Evolutionary conservation across 495 filamentous ascomycete genomes (phyloP).

Genomic region (Neurospora sp.): DNA sequence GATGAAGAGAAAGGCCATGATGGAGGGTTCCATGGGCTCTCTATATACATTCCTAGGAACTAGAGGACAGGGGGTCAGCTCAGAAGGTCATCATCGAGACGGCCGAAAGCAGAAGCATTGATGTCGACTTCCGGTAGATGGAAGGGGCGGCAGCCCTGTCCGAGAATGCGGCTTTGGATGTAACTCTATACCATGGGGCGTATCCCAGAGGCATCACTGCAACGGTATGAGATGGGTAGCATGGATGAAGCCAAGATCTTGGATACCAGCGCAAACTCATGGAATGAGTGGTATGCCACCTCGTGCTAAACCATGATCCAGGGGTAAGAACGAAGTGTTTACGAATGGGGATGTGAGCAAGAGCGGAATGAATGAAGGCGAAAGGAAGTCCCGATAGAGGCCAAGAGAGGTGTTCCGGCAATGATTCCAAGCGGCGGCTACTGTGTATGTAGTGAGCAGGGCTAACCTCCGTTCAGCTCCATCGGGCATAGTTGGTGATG

Average conservation of each 20-base stretch:
- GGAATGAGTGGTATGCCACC: background rate
- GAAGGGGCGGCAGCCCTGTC: conserved; percentile 17
- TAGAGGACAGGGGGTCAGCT: background rate
- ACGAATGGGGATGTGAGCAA: background rate
- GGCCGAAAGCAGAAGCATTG: background rate
- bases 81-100: background rate
- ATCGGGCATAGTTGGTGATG: background rate
- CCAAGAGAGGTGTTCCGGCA: too few species aligned
- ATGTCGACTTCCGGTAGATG: conserved; percentile 9
- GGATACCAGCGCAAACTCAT: background rate
- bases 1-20: background rate
- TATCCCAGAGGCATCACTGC: background rate
- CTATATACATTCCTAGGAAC: background rate
- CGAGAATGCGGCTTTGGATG: conserved; percentile 17
- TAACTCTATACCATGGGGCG: conserved; percentile 4
- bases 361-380: background rate
- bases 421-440: too few species aligned
- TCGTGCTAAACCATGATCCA: background rate
- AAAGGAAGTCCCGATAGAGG: background rate
- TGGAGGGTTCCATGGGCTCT: conserved; percentile 2
- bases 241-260: background rate
- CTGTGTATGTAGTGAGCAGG: too few species aligned
- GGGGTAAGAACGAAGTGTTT: background rate
- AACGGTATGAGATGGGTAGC: background rate
- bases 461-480: background rate